Percentiles rank a stretch among this genome's conserved stretches.
These are phyloP conservation scores for Boletus vinaceobasis DNA, from an alignment of 768 basidiomycete species.

Conservation along the genomic window DNA sequence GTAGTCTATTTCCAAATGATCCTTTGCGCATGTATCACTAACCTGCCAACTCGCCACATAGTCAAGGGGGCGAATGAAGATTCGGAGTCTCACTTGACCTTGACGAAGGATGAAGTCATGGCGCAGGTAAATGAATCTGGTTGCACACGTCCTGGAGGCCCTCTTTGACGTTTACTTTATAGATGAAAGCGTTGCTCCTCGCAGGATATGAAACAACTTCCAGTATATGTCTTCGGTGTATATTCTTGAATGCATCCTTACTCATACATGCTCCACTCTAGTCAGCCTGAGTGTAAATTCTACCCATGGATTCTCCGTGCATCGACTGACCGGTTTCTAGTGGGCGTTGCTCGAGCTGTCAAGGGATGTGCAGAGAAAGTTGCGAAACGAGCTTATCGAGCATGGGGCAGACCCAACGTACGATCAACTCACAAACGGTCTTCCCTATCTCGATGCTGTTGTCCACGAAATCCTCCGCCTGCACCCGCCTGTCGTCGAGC, in stretches of 20 bases:
- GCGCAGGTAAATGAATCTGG: conserved; percentile 14
- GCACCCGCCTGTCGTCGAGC: neutral
- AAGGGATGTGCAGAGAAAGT: conserved; percentile 29
- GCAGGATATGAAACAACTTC: no score
- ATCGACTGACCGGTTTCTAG: conserved; percentile 17
- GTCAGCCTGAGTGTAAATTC: no score
- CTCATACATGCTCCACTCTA: no score
- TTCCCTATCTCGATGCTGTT: conserved; percentile 54
- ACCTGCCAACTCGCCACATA: no score
- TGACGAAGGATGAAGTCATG: conserved; percentile 28
- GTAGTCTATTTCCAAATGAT: no score
- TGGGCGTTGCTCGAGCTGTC: conserved; percentile 43
- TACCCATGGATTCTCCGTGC: conserved; percentile 1
- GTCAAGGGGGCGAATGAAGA: neutral
- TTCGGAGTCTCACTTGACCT: conserved; percentile 17
- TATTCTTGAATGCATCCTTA: neutral
- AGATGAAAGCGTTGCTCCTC: no score
- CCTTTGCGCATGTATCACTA: no score
- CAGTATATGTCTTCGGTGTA: neutral
- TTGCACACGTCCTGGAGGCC: neutral
- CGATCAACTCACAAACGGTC: conserved; percentile 45
- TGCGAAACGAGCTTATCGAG: conserved; percentile 46
- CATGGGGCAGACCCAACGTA: conserved; percentile 47
- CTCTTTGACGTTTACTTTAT: no score
- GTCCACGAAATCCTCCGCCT: conserved; percentile 41